Conservation (phyloP, 129 eudicot species). For the Apium graveolens region DNA sequence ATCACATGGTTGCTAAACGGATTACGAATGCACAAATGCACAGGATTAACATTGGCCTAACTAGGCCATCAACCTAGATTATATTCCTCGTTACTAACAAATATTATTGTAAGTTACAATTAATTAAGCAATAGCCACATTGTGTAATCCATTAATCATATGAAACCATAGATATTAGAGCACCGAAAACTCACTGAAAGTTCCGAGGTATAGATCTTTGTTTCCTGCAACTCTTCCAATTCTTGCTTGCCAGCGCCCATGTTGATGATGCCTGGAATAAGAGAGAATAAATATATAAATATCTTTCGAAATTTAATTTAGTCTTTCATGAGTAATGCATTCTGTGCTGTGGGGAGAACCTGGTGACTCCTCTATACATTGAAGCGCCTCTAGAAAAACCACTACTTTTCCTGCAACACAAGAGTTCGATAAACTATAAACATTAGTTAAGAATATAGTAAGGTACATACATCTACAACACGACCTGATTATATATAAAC, state of each 20-base stretch:
- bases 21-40: neutral
- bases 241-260: conserved; percentile 94
- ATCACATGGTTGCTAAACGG: neutral
- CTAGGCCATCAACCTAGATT: neutral
- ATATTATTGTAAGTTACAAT: neutral
- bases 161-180: neutral
- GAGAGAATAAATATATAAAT: neutral
- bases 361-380: conserved; percentile 88
- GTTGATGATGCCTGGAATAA: conserved; percentile 68
- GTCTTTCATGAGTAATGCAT: neutral
- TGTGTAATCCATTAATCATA: neutral
- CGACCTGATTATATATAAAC: neutral
- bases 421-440: neutral
- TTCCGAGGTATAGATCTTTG: conserved; percentile 92
- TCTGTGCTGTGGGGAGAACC: conserved; percentile 20
- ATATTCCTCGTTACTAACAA: neutral
- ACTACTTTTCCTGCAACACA: conserved; percentile 71
- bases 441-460: neutral
- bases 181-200: conserved; percentile 53
- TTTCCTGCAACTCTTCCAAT: conserved; percentile 94
- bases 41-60: neutral
- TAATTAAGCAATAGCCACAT: neutral
- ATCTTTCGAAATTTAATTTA: neutral
- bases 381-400: conserved; percentile 97
- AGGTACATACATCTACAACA: neutral